Conservation (phyloP, 352 stramenopile genomes). For the Pythium sukuiense region DNA sequence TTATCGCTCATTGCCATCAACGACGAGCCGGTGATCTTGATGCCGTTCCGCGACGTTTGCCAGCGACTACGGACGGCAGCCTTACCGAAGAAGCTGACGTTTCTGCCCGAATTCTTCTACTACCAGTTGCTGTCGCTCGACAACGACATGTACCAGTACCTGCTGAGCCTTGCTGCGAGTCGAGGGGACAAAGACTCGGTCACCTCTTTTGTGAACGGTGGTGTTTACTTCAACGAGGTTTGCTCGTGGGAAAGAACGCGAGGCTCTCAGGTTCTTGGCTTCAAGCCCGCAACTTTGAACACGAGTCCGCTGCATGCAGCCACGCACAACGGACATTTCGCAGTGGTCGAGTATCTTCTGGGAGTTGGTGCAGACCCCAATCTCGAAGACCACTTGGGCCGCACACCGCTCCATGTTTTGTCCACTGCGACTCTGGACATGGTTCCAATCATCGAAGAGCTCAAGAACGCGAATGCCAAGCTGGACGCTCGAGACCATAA, state of each 20-base stretch:
- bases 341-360: constrained; percentile 70
- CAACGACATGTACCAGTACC: constrained; percentile 77
- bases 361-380: constrained; percentile 50
- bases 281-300: constrained; percentile 55
- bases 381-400: constrained; percentile 55
- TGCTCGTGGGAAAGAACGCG: constrained; percentile 72
- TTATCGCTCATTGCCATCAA: constrained; percentile 84
- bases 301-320: constrained; percentile 67
- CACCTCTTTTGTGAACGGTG: constrained; percentile 48
- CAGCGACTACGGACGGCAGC: constrained; percentile 53
- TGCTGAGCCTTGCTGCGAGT: constrained; percentile 65
- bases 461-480: constrained; percentile 55
- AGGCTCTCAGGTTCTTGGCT: constrained; percentile 72
- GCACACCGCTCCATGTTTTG: constrained; percentile 69
- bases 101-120: constrained; percentile 86
- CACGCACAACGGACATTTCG: constrained; percentile 49
- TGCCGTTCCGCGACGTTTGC: constrained; percentile 80
- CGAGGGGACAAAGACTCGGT: constrained; percentile 74
- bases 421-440: constrained; percentile 43
- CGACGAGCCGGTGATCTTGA: constrained; percentile 74
- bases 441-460: constrained; percentile 58
- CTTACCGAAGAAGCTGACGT: constrained; percentile 80
- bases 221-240: constrained; percentile 61
- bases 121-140: constrained; percentile 80
- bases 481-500: constrained; percentile 63